phyloP scores from a whole-genome alignment of 1,139 yeast species.

The Scheffersomyces lignicola region DNA sequence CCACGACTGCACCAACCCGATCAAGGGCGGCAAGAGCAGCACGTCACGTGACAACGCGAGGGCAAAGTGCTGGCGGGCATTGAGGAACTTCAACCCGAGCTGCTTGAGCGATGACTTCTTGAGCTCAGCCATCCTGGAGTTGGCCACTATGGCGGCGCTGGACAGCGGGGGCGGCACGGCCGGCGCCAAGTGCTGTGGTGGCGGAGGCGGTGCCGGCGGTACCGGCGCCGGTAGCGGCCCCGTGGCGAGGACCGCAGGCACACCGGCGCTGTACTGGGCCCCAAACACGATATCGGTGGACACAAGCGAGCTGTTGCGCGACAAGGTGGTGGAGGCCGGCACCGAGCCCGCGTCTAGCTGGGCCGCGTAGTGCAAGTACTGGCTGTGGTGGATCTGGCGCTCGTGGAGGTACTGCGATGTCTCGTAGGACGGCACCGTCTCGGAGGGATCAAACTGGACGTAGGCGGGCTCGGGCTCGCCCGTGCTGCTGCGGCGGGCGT shows the following conservation, averaged over 20 bases:
- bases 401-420: conserved; percentile 40
- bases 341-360: conserved; percentile 7
- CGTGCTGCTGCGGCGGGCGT: background rate
- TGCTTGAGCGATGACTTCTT: conserved; percentile 38
- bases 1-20: conserved; percentile 59
- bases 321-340: conserved; percentile 13
- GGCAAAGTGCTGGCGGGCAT: conserved; percentile 74
- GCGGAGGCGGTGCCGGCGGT: conserved; percentile 5
- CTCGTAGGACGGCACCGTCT: conserved; percentile 47
- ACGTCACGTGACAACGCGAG: conserved; percentile 73
- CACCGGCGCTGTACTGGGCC: conserved; percentile 11
- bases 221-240: conserved; percentile 3
- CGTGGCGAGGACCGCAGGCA: conserved; percentile 14
- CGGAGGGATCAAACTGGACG: conserved; percentile 31
- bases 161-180: conserved; percentile 4
- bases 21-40: conserved; percentile 63
- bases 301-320: conserved; percentile 16
- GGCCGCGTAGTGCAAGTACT: conserved; percentile 6
- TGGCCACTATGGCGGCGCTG: conserved; percentile 2
- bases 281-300: conserved; percentile 6
- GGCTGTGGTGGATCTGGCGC: conserved; percentile 10
- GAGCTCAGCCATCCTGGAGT: conserved; percentile 5
- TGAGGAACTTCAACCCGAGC: conserved; percentile 64
- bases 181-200: conserved; percentile 9
- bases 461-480: background rate